Conservation (phyloP, 2,329 filamentous ascomycete genomes). For the Tolypocladium cylindrosporum region DNA sequence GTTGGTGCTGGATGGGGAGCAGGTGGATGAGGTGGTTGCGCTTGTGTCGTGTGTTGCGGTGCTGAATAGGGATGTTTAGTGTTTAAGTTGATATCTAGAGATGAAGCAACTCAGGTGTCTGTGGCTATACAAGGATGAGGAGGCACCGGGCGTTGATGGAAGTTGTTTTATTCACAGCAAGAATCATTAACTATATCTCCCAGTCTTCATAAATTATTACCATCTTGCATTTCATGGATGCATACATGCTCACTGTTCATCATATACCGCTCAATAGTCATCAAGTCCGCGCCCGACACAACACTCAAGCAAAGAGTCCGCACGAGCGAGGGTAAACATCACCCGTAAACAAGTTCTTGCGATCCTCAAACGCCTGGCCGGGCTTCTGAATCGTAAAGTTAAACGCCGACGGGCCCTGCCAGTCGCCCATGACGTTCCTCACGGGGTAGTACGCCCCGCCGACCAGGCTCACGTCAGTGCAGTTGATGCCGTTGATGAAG, state of each 20-base stretch:
- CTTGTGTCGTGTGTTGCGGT: background rate
- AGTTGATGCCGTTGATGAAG: conserved; percentile 8
- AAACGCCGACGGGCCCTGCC: conserved; percentile 6
- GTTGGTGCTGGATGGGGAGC: background rate
- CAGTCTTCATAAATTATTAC: background rate
- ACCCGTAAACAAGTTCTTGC: conserved; percentile 2
- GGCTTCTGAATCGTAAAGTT: conserved; percentile 6
- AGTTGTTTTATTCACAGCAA: no score
- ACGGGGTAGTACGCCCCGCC: conserved; percentile 10
- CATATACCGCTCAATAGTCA: background rate
- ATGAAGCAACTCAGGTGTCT: no score
- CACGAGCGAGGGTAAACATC: conserved; percentile 3
- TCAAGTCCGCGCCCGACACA: background rate
- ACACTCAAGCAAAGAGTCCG: background rate
- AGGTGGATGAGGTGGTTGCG: background rate
- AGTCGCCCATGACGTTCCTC: conserved; percentile 12
- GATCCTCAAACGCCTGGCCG: conserved; percentile 4
- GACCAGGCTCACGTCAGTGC: conserved; percentile 6
- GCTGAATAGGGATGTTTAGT: background rate
- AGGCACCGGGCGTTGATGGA: no score
- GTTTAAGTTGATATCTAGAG: background rate
- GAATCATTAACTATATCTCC: background rate
- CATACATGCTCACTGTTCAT: background rate
- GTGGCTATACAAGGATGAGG: no score
- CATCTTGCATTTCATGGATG: background rate